These are phyloP conservation scores for Brassica hybrid DNA, from an alignment of 441 rosid species.

Conservation along the genomic window DNA sequence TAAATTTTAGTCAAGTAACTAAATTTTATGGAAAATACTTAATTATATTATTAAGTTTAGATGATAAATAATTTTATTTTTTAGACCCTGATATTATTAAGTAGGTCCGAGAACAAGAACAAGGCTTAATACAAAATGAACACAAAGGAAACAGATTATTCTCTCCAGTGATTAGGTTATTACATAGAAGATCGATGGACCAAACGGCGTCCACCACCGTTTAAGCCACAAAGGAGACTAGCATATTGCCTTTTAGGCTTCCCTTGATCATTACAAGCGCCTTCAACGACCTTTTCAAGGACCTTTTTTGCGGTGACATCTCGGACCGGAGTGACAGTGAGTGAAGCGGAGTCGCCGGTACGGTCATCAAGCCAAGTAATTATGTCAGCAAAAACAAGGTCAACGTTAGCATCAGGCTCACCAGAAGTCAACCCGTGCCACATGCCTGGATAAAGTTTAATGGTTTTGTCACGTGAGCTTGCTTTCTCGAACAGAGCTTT, in stretches of 20 bases:
- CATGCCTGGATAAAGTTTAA: constrained; percentile 84
- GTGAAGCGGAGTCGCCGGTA: constrained; percentile 37
- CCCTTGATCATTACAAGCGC: neutral
- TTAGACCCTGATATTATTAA: too few species aligned
- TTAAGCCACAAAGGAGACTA: constrained; percentile 65
- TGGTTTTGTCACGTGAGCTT: constrained; percentile 77
- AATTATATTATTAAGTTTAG: too few species aligned
- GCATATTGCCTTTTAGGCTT: constrained; percentile 21
- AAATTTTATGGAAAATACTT: too few species aligned
- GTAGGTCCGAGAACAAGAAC: neutral
- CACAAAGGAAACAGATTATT: constrained; percentile 1
- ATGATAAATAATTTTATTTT: too few species aligned
- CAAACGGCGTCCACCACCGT: constrained; percentile 50
- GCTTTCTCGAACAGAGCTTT: constrained; percentile 77
- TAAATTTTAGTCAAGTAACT: too few species aligned
- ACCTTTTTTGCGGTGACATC: constrained; percentile 32
- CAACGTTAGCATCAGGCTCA: constrained; percentile 76
- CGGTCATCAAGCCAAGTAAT: constrained; percentile 73
- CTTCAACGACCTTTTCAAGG: constrained; percentile 31
- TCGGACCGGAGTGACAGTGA: constrained; percentile 42
- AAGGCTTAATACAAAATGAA: neutral
- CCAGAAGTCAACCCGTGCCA: constrained; percentile 92
- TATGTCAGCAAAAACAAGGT: constrained; percentile 75
- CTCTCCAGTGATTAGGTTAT: neutral
- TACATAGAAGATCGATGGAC: constrained; percentile 75